Percentiles rank a stretch among this genome's conserved stretches.
phyloP scores from a whole-genome alignment of 2,329 filamentous ascomycete genomes.

The Parastagonospora avenae region DNA sequence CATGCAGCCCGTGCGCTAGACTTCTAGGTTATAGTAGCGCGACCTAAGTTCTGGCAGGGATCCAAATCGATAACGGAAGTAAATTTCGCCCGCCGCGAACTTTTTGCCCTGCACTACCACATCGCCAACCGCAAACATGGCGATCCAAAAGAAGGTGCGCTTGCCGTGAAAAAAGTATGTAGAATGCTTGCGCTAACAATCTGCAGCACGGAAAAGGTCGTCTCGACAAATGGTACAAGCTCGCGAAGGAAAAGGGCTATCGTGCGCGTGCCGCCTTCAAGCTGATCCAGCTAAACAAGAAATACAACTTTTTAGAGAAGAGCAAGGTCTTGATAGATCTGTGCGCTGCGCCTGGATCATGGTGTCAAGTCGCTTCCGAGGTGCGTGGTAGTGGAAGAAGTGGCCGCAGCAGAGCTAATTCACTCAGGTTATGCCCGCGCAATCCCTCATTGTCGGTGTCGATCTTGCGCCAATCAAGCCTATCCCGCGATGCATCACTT shows the following conservation, averaged over 20 bases:
- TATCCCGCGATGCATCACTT: slow-evolving; percentile 90
- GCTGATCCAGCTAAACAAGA: slow-evolving; percentile 97
- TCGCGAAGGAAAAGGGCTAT: slow-evolving; percentile 98
- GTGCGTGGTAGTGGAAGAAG: slow-evolving; percentile 60
- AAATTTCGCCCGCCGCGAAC: slow-evolving; percentile 26
- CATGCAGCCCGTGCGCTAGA: slow-evolving; percentile 27
- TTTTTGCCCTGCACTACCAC: slow-evolving; percentile 22
- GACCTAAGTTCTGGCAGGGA: background rate
- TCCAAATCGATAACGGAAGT: slow-evolving; percentile 5
- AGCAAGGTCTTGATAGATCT: slow-evolving; percentile 96
- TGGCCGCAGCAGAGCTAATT: slow-evolving; percentile 3
- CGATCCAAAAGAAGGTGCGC: slow-evolving; percentile 85
- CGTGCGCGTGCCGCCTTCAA: slow-evolving; percentile 96
- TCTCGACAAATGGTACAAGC: slow-evolving; percentile 98
- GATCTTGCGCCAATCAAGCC: slow-evolving; percentile 95
- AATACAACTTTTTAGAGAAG: slow-evolving; percentile 97
- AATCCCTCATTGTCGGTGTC: slow-evolving; percentile 90
- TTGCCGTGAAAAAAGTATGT: background rate
- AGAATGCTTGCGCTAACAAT: slow-evolving; percentile 27
- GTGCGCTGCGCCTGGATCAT: slow-evolving; percentile 84
- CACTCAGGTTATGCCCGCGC: slow-evolving; percentile 75
- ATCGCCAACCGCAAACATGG: slow-evolving; percentile 64
- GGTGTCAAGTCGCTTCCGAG: slow-evolving; percentile 76
- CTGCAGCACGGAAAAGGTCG: slow-evolving; percentile 87
- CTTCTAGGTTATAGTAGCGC: slow-evolving; percentile 8